Evolutionary conservation across 306 rosid species (phyloP).

Genomic region (Cucumis melo): DNA sequence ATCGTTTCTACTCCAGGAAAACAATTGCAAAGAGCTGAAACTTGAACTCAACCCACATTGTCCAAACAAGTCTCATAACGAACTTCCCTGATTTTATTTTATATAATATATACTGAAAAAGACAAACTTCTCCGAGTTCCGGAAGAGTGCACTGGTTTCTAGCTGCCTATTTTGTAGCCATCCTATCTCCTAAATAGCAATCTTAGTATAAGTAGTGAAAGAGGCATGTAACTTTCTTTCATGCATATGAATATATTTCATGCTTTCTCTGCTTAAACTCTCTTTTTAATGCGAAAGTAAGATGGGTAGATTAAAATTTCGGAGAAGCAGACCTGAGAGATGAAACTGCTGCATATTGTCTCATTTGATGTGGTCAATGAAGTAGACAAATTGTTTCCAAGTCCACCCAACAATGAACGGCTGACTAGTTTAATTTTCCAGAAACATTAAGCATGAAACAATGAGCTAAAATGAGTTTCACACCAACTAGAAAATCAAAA

Average conservation of each 20-base stretch:
- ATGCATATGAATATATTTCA: background rate
- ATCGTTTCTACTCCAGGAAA: background rate
- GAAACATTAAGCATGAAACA: background rate
- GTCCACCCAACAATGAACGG: constrained; percentile 46
- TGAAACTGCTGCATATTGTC: constrained; percentile 25
- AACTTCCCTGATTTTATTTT: background rate
- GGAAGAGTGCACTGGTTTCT: background rate
- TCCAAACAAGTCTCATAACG: background rate
- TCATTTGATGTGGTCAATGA: constrained; percentile 30
- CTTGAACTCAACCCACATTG: background rate
- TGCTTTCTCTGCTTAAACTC: background rate
- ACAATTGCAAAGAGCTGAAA: background rate
- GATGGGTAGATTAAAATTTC: background rate
- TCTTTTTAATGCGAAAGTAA: background rate
- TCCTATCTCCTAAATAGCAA: background rate
- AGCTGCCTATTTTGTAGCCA: background rate
- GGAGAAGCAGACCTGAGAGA: constrained; percentile 42
- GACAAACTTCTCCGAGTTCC: background rate
- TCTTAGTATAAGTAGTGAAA: background rate
- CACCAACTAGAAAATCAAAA: background rate
- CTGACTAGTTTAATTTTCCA: constrained; percentile 28
- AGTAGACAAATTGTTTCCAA: constrained; percentile 33
- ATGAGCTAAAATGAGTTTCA: background rate
- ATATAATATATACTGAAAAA: too few relatives aligned
- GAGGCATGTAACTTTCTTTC: background rate